These are phyloP conservation scores for Mycena rosella DNA, from an alignment of 768 basidiomycete species.

Conservation along the genomic window DNA sequence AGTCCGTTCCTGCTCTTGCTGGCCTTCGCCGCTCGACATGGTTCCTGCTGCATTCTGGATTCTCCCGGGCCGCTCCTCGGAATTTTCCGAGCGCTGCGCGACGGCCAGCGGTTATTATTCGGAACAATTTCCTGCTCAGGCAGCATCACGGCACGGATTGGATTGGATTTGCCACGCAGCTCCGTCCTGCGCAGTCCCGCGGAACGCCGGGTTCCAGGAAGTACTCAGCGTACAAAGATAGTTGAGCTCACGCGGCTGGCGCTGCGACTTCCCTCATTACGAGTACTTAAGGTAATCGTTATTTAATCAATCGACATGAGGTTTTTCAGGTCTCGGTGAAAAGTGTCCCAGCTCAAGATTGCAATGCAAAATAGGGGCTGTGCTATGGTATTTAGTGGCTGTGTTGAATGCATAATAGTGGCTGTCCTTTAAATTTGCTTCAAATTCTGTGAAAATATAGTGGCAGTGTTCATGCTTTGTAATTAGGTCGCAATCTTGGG, in stretches of 20 bases:
- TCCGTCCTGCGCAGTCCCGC: conserved; percentile 3
- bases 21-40: conserved; percentile 17
- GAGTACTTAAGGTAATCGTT: no score
- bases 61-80: conserved; percentile 7
- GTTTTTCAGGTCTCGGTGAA: no score
- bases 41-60: conserved; percentile 17
- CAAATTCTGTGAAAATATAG: no score
- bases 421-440: no score
- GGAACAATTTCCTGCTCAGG: conserved; percentile 10
- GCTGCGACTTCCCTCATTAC: conserved; percentile 18
- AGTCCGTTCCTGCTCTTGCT: conserved; percentile 5
- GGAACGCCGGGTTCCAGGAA: conserved; percentile 23
- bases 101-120: no score
- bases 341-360: no score
- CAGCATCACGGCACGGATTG: conserved; percentile 5
- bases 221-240: conserved; percentile 22
- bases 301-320: no score
- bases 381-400: no score
- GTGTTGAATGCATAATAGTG: no score
- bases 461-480: no score
- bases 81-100: not conserved
- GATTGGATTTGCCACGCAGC: conserved; percentile 7
- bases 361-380: no score
- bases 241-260: conserved; percentile 21
- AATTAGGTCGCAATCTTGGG: no score